Evolutionary conservation across 1,284 basidiomycete species (phyloP), one percentile per base, ranked within the genome.

Genomic region (Ustilago crameri): DNA sequence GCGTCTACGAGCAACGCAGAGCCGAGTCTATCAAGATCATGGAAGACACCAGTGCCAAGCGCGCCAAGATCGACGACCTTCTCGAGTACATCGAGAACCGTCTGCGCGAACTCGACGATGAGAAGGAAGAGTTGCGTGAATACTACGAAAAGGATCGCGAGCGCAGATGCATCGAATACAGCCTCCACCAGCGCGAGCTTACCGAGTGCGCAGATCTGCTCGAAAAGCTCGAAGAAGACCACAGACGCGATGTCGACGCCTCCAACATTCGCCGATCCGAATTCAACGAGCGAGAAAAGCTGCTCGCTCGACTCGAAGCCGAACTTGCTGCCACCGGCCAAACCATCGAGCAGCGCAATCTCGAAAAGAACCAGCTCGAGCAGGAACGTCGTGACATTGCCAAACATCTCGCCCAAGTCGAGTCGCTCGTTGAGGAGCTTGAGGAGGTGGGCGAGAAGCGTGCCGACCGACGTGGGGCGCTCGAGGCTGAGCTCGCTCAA

Each of bases 111-210:
- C 89, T 98, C 5, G 95, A 98, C 80, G 92, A 94, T 76, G 96
- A 99, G 84, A 98, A 98, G 84, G 92, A 95, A 71, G 96, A 99
- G 84, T 85, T 99, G 52, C 94, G 94, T 80, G 93, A 97, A 83
- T 99, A 93, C 81, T 93, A 97, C 83, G 90, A 91, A 72, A 94
- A 94, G 83, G 96, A 99, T 83, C 91, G 92, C 82, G 93, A 98
- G 68, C 87, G 95, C 46, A 87, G 95, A 53, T 97, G 94, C 84
- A 87, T 98, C 74, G 96, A 99, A 83, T 98, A 98, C 82, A 92
- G 93, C 1, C 85, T 98, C 60, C 93, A 96, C 84, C 91, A 93
- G 75, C 87, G 92, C 35, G 95, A 98, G 81, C 85, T 98, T 32
- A 89, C 91, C 58, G 95, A 98, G 69, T 93, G 96, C 1, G 89